phyloP scores from a whole-genome alignment of 2,329 filamentous ascomycete genomes.

The Berkeleyomyces rouxiae region DNA sequence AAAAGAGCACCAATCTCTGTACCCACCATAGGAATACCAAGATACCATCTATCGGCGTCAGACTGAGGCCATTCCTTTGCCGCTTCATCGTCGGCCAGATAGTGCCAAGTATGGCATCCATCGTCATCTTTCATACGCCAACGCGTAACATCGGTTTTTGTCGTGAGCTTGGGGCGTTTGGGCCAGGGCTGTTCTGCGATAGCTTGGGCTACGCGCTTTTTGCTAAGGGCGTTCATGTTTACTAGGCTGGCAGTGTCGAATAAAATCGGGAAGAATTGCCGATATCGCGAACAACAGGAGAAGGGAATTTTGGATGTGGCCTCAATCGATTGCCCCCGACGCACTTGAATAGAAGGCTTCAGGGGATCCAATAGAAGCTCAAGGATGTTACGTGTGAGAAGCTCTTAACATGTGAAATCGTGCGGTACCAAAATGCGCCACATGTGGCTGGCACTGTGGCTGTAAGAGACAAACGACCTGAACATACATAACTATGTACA shows the following conservation, averaged over 20 bases:
- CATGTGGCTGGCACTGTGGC: slow-evolving; percentile 7
- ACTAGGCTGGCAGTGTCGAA: not conserved
- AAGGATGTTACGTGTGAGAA: not conserved
- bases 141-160: slow-evolving; percentile 58
- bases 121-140: slow-evolving; percentile 71
- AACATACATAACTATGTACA: not conserved
- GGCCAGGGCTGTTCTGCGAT: slow-evolving; percentile 22
- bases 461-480: not conserved
- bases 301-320: no score
- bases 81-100: slow-evolving; percentile 58
- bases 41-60: slow-evolving; percentile 72
- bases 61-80: slow-evolving; percentile 68
- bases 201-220: slow-evolving; percentile 29
- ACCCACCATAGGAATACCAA: slow-evolving; percentile 61
- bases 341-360: not conserved
- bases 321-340: no score
- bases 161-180: slow-evolving; percentile 31
- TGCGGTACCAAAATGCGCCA: not conserved
- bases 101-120: slow-evolving; percentile 88
- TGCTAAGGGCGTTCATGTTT: slow-evolving; percentile 15
- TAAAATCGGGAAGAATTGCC: no score
- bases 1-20: not conserved
- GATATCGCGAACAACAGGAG: no score
- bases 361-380: not conserved
- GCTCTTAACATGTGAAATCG: not conserved